These are phyloP conservation scores for Ascoidea tarda DNA, from an alignment of 805 yeast species.

Conservation along the genomic window DNA sequence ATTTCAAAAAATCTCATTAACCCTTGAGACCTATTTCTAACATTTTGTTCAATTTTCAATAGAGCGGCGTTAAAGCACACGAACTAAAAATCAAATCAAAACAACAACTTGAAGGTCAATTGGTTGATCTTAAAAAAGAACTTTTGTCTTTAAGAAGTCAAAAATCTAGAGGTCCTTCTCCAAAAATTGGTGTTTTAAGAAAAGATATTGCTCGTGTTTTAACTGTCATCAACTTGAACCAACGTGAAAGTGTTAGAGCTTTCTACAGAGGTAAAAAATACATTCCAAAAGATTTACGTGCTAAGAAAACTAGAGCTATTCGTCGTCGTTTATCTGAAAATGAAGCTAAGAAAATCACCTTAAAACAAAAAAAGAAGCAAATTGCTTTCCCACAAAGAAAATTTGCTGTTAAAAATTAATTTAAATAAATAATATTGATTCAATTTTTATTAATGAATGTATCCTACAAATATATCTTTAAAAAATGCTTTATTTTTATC, in stretches of 20 bases:
- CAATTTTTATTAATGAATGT: not conserved
- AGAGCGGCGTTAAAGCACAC: slow-evolving; percentile 89
- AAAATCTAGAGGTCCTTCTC: slow-evolving; percentile 84
- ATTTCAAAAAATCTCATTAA: too few relatives aligned
- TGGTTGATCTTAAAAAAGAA: slow-evolving; percentile 93
- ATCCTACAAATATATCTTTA: too few relatives aligned
- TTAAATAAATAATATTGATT: slow-evolving; percentile 4
- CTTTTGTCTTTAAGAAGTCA: slow-evolving; percentile 93
- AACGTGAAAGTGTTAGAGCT: slow-evolving; percentile 89
- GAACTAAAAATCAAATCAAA: slow-evolving; percentile 96
- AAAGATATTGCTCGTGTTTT: slow-evolving; percentile 97
- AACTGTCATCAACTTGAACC: slow-evolving; percentile 93
- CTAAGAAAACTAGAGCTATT: slow-evolving; percentile 99
- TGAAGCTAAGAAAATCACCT: slow-evolving; percentile 75
- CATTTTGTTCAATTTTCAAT: slow-evolving; percentile 8
- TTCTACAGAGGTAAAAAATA: slow-evolving; percentile 91
- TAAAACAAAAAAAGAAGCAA: slow-evolving; percentile 81
- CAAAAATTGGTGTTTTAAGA: slow-evolving; percentile 95
- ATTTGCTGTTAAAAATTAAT: slow-evolving; percentile 96
- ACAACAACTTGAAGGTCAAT: slow-evolving; percentile 90
- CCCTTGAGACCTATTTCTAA: slow-evolving; percentile 1
- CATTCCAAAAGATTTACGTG: slow-evolving; percentile 98
- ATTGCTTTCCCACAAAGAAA: slow-evolving; percentile 97
- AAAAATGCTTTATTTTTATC: too few relatives aligned
- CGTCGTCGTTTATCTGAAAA: slow-evolving; percentile 89